phyloP scores from a whole-genome alignment of 306 rosid species.

The Ormosia emarginata region DNA sequence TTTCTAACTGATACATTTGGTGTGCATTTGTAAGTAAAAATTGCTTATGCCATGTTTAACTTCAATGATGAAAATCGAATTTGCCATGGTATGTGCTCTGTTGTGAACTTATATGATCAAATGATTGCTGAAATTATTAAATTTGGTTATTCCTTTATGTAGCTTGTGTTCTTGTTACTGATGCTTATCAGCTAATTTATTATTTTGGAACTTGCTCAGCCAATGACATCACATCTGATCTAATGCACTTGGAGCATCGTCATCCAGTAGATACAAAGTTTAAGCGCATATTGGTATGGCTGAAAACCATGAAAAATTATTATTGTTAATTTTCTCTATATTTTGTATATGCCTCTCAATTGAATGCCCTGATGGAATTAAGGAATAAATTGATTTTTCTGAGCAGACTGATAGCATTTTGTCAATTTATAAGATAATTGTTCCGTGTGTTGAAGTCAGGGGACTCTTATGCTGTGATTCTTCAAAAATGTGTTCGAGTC shows the following conservation, averaged over 20 bases:
- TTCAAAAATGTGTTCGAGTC: not conserved
- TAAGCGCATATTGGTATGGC: slow-evolving; percentile 84
- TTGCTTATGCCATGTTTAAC: not conserved
- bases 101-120: slow-evolving; percentile 1
- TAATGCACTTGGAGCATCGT: slow-evolving; percentile 54
- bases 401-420: slow-evolving; percentile 7
- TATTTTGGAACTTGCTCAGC: slow-evolving; percentile 42
- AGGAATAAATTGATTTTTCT: slow-evolving; percentile 6
- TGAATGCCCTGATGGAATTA: slow-evolving; percentile 7
- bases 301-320: slow-evolving; percentile 14
- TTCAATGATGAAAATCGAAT: slow-evolving; percentile 9
- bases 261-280: slow-evolving; percentile 57
- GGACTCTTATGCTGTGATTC: not conserved
- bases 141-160: slow-evolving; percentile 10
- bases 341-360: slow-evolving; percentile 7
- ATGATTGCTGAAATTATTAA: not conserved
- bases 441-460: not conserved
- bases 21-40: slow-evolving; percentile 9
- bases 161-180: not conserved
- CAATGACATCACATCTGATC: slow-evolving; percentile 35
- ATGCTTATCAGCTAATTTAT: slow-evolving; percentile 19
- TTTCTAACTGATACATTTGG: not conserved
- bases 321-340: not conserved
- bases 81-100: not conserved
- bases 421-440: not conserved